Base-by-base conservation (phyloP, 2,329 filamentous ascomycete species). In the Cryphonectria carpinicola region DNA sequence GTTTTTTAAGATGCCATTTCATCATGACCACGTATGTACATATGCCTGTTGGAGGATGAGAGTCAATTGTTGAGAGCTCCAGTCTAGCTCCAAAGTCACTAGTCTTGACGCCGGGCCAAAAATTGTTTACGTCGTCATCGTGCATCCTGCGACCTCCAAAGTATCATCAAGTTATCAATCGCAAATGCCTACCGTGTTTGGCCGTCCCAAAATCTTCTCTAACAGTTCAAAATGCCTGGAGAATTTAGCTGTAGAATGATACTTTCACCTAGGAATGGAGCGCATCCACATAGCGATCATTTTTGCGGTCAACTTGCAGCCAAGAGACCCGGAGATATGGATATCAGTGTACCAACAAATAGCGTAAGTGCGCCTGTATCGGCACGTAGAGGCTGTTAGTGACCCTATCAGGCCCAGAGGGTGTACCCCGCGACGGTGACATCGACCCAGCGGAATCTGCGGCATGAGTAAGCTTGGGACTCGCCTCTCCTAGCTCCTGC, bases 391-490 rank as follows among this genome's bases (percentile, higher is more conserved):
- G 39, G 37, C 11, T 49, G 49, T 41, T 56, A 25, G 49, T 32
- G 35, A 66, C 28, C 35, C 35, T 41, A 63, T 39, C 32, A 39
- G n/a, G 10, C 22, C 52, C 46, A 61, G 66, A 65, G 69, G 37
- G 35, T 22, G 41, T 64, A 67, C 68, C 68, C 68, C 71, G 71
- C 71, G 62, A 63, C 39, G 25, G 66, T 11, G 58, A 62, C 71
- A 64, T 56, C 60, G 5, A 52, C 19, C 52, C 41, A 64, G 56
- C 54, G 70, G 66, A 58, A 60, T 28, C 19, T 60, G 70, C 63
- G 65, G 56, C 66, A 41, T 72, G 70, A 72, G 70, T 72, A 72
- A 72, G 70, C 69, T 68, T 43, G 28, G 41, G 28, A 49, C 63
- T 65, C 43, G n/a, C 25, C 62, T 39, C 37, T 58, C 63, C 60